Evolutionary conservation across 345 rosid species (phyloP), one percentile per base, ranked within the genome.

Genomic region (Brassica incana): DNA sequence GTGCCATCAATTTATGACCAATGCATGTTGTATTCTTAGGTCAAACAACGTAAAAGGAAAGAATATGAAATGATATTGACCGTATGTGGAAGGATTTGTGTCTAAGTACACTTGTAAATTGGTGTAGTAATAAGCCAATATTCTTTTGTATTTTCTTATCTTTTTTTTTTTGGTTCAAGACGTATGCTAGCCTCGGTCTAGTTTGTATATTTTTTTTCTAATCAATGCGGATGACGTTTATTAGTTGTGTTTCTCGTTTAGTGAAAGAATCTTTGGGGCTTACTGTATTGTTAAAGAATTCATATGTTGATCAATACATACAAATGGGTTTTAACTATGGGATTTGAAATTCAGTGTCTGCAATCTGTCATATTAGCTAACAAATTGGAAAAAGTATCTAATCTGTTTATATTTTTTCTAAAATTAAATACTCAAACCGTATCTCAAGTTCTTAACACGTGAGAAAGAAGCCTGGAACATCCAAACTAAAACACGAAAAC

Each of bases 21-120:
- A 60, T 59, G n/a, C 27, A 50, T 72, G 67, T 72, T 60, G 8
- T 32, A 18, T 23, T 48, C 23, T 54, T 20, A 14, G 15, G 72
- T 65, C 71, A 75, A 32, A 52, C 27, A 29, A 52, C 59, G 12
- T 14, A 6, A 23, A 4, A 6, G 65, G 30, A 20, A 56, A 32
- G 74, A 71, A 33, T 33, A 10, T 35, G 52, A 56, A 20, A 32
- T 56, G 50, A 33, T 71, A 11, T 14, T 6, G 7, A 20, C 59
- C 1, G 75, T 36, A 59, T 12, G 25, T 59, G 66, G 66, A 6
- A 20, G 66, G 66, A 59, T 58, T 58, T 72, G 66, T 12, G 75
- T 59, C 54, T 2, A 4, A 27, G 48, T 60, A 36, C 75, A 59
- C 36, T 36, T 59, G 67, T 59, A 16, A 58, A 35, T 45, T 35